Conservation (phyloP, 1,284 basidiomycete species). For the Xerocomus amazonicus region DNA sequence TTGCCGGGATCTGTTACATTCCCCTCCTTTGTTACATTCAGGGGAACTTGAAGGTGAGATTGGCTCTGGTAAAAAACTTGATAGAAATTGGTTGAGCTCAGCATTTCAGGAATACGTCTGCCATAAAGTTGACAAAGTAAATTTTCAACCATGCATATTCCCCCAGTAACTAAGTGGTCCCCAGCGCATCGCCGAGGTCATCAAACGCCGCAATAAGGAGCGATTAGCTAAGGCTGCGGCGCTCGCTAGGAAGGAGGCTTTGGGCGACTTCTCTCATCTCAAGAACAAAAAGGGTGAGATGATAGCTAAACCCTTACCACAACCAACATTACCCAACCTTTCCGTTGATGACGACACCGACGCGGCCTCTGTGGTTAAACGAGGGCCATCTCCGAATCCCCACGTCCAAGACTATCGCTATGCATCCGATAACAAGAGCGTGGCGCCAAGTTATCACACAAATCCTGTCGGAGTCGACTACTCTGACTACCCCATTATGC, state of each 20-base stretch:
- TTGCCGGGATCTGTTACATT: conserved; percentile 86
- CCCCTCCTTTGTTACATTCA: conserved; percentile 94
- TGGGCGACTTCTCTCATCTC: conserved; percentile 84
- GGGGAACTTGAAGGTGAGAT: conserved; percentile 83
- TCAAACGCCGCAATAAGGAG: conserved; percentile 88
- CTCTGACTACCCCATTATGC: conserved; percentile 69
- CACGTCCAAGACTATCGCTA: conserved; percentile 56
- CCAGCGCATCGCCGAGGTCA: conserved; percentile 87
- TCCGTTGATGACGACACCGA: conserved; percentile 81
- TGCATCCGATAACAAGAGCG: conserved; percentile 36
- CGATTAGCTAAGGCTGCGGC: conserved; percentile 80
- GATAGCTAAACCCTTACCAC: conserved; percentile 80
- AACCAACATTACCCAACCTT: conserved; percentile 93
- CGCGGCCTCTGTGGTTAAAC: conserved; percentile 54
- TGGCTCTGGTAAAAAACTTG: background rate
- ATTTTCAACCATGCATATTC: conserved; percentile 4
- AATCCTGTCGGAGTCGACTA: conserved; percentile 42
- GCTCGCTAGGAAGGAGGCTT: conserved; percentile 86
- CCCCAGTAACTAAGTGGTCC: conserved; percentile 9
- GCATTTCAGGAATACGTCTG: conserved; percentile 86
- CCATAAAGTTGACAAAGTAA: conserved; percentile 96
- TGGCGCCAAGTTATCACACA: conserved; percentile 35
- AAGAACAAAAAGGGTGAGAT: conserved; percentile 92
- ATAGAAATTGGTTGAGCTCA: conserved; percentile 7
- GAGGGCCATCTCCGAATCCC: conserved; percentile 51